Evolutionary conservation across 192 early-diverging fungal genomes (phyloP).

Genomic region (Piromyces finnis): DNA sequence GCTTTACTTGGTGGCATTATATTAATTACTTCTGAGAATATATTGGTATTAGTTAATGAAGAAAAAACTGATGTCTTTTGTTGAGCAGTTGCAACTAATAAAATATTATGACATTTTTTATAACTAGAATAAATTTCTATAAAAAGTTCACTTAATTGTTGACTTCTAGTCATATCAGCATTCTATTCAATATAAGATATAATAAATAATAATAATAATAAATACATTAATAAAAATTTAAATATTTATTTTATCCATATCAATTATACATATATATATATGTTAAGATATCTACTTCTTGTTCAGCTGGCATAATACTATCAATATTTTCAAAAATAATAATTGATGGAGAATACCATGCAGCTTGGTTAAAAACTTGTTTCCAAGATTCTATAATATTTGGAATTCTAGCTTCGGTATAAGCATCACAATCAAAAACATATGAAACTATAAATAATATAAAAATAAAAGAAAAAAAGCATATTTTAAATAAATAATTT

Average conservation of each 20-base stretch:
- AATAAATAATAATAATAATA: neutral
- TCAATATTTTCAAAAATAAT: constrained; percentile 63
- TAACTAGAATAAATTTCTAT: constrained; percentile 28
- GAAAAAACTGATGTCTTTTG: constrained; percentile 43
- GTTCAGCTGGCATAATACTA: constrained; percentile 46
- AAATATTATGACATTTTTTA: constrained; percentile 26
- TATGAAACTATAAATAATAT: constrained; percentile 23
- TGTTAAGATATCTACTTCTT: too few species aligned
- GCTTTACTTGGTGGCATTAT: constrained; percentile 38
- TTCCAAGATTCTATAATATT: constrained; percentile 36
- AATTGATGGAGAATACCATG: constrained; percentile 50
- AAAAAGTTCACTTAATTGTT: constrained; percentile 46
- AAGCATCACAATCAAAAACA: constrained; percentile 30
- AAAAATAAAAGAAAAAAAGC: neutral
- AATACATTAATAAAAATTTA: neutral
- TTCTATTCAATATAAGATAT: constrained; percentile 7
- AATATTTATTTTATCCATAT: too few species aligned
- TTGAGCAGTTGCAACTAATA: constrained; percentile 34
- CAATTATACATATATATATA: too few species aligned
- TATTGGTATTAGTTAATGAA: constrained; percentile 29
- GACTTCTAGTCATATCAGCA: constrained; percentile 38
- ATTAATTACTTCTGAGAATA: constrained; percentile 42
- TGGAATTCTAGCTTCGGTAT: constrained; percentile 32
- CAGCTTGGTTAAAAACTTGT: constrained; percentile 40
- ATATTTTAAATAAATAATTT: constrained; percentile 3